Evolutionary conservation across 169 alveolate species (phyloP).

Genomic region (Cryptosporidium viatorum): DNA sequence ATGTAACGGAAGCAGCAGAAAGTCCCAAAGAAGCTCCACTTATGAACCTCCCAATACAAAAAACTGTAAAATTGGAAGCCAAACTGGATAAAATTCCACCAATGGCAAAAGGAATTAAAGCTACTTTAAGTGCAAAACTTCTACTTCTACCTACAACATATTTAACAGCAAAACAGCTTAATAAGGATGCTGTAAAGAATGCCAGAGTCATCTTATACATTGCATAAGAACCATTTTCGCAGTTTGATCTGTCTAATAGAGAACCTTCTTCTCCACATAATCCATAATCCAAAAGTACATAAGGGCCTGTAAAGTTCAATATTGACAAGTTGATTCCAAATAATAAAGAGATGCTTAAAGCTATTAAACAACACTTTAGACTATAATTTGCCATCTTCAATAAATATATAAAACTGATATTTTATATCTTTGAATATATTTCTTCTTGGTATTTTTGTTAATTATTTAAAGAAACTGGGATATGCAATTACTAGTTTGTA

Average conservation of each 20-base stretch:
- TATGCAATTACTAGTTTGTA: too few species aligned
- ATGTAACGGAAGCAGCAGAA: constrained; percentile 51
- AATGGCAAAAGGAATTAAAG: constrained; percentile 43
- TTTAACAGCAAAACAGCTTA: constrained; percentile 32
- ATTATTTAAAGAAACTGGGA: too few species aligned
- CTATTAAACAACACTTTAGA: constrained; percentile 38
- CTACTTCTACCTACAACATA: constrained; percentile 23
- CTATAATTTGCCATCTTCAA: constrained; percentile 21
- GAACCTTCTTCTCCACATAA: constrained; percentile 60
- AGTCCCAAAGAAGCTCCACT: constrained; percentile 59
- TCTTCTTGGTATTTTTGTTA: not conserved
- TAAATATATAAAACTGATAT: not conserved
- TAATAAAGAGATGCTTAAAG: constrained; percentile 24
- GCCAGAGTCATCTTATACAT: constrained; percentile 48
- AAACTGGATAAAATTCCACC: constrained; percentile 47
- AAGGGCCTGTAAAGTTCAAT: constrained; percentile 43
- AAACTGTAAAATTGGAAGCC: constrained; percentile 13
- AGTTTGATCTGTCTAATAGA: not conserved
- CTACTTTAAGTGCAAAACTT: constrained; percentile 17
- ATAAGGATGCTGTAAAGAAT: constrained; percentile 37
- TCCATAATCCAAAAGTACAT: constrained; percentile 36
- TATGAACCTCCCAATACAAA: constrained; percentile 69
- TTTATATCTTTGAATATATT: not conserved
- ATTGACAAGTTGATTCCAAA: constrained; percentile 54
- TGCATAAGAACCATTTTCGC: constrained; percentile 61